Base-by-base conservation (phyloP, 768 basidiomycete genomes). In the Tulasnella sp. region DNA sequence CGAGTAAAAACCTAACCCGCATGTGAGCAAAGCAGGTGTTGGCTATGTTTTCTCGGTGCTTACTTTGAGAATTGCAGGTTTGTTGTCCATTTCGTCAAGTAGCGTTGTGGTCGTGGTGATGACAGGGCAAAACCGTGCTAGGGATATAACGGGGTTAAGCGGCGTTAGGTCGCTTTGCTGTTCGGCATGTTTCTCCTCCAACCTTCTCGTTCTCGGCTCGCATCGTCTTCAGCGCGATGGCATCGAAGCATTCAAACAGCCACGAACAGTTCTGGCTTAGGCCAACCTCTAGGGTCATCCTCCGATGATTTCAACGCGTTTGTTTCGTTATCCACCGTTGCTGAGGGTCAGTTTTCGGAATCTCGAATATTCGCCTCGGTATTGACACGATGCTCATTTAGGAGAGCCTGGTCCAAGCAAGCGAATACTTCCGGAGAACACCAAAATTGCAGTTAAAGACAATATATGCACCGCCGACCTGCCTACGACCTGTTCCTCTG, bases 401-500 rank as follows among this genome's bases (percentile, higher is more conserved):
- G 58, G 58, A 64, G 22, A 49, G 49, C 31, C 58, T 34, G 31
- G 31, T 64, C 29, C 58, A 0, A 34, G 58, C 58, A 25, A 17
- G 29, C 25, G 58, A 64, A 34, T 15, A 34, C 31, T 64, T 25
- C 54, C 54, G 6, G 31, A 34, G 31, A 34, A 17, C 31, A 17
- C 58, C 58, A 64, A 64, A 64, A 74, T 97, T 4, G 93, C 90
- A 0, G 83, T 97, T 71, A 97, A 98, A 83, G 94, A 96, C 79
- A 94, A 93, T 80, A 95, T 98, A 75, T 90, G 91, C 71, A 93
- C 93, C 0, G 77, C 81, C 0, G 83, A 83, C 2, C 85, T 91
- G 79, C 88, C 89, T 0, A 91, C 90, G 3, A 92, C 93, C 45
- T 94, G 94, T 81, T 90, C 93, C 2, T 96, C 94, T 0, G 82